These are phyloP conservation scores for Streptanthus diversifolius DNA, from an alignment of 345 rosid genomes.

Conservation along the genomic window DNA sequence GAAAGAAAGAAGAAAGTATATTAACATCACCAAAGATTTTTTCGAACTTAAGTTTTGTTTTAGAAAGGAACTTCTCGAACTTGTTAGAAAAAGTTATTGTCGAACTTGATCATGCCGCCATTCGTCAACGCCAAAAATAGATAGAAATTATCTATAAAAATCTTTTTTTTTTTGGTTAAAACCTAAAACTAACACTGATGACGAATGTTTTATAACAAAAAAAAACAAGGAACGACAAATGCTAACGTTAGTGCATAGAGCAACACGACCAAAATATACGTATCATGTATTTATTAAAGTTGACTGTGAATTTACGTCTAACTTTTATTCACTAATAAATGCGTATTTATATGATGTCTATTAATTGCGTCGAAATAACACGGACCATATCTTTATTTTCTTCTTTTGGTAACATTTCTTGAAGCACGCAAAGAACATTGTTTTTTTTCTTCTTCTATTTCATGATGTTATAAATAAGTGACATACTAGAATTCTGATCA, in stretches of 20 bases:
- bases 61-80: too few species aligned
- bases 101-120: neutral
- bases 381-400: constrained; percentile 28
- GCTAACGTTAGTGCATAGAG: constrained; percentile 10
- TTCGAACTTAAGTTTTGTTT: too few species aligned
- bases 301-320: constrained; percentile 18
- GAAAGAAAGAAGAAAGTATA: neutral
- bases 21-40: neutral
- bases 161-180: neutral
- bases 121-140: neutral
- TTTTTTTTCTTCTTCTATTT: too few species aligned
- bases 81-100: neutral
- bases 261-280: neutral
- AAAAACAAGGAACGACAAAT: neutral
- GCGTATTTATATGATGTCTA: neutral
- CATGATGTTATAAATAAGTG: constrained; percentile 17
- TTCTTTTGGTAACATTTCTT: constrained; percentile 31
- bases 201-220: neutral
- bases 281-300: constrained; percentile 10
- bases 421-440: constrained; percentile 29
- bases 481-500: constrained; percentile 5
- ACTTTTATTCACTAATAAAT: neutral
- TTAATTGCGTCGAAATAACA: constrained; percentile 10
- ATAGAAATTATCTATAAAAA: neutral
- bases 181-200: constrained; percentile 17